A percentile compares a stretch with the other conserved stretches of the same genome.
Evolutionary conservation across 2,329 filamentous ascomycete genomes (phyloP).

Genomic region (Fusarium proliferatum): DNA sequence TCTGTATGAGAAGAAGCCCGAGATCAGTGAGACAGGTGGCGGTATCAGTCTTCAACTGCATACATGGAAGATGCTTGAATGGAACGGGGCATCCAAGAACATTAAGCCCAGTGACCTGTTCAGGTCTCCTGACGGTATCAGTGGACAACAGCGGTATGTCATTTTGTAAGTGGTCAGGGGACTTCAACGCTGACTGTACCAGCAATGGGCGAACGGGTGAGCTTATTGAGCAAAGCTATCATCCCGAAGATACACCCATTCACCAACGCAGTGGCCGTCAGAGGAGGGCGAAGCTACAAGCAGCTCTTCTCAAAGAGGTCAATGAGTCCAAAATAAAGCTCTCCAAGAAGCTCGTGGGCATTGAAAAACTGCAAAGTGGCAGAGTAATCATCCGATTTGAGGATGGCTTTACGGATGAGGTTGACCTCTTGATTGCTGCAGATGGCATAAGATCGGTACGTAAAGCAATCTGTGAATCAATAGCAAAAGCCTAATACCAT

Average conservation of each 20-base stretch:
- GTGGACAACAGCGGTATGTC: conserved; percentile 42
- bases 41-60: conserved; percentile 52
- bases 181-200: background rate
- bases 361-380: conserved; percentile 51
- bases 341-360: conserved; percentile 54
- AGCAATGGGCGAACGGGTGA: conserved; percentile 50
- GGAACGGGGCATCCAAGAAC: conserved; percentile 48
- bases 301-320: conserved; percentile 59
- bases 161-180: rapidly evolving
- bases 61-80: conserved; percentile 51
- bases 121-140: conserved; percentile 41
- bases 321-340: conserved; percentile 56
- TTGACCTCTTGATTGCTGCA: conserved; percentile 62
- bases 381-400: conserved; percentile 58
- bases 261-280: conserved; percentile 46
- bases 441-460: conserved; percentile 63
- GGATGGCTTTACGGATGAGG: conserved; percentile 53
- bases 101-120: conserved; percentile 47
- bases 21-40: conserved; percentile 52
- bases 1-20: conserved; percentile 51
- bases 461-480: background rate
- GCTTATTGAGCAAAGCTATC: conserved; percentile 37
- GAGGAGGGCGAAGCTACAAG: conserved; percentile 56
- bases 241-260: conserved; percentile 39
- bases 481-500: background rate